Conservation (phyloP, 257 asterid species). For the Solanum stenotomum region DNA sequence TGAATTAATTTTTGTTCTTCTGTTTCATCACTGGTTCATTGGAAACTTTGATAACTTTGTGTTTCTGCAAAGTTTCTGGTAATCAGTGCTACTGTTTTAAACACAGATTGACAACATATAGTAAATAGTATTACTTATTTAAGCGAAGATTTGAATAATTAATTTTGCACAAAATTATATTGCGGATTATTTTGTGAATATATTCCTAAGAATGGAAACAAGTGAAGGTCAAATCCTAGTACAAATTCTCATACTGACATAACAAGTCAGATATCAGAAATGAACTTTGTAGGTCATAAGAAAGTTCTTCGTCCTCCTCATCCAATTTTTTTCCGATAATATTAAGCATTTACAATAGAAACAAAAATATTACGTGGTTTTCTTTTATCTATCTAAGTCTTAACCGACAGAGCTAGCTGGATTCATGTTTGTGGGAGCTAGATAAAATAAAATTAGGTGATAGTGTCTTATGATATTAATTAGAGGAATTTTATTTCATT, state of each 20-base stretch:
- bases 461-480: not conserved
- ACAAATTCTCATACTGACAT: not conserved
- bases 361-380: not conserved
- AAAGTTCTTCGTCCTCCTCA: not conserved
- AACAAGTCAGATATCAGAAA: not conserved
- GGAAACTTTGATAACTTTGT: too few species aligned
- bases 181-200: too few species aligned
- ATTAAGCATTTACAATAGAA: not conserved
- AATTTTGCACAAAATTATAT: too few species aligned
- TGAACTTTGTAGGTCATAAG: not conserved
- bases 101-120: too few species aligned
- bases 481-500: not conserved
- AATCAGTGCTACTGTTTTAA: too few species aligned
- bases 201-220: not conserved
- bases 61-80: too few species aligned
- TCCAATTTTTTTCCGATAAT: not conserved
- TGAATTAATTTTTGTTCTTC: too few species aligned
- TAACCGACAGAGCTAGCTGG: not conserved
- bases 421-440: not conserved
- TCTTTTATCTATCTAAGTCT: not conserved
- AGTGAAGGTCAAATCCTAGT: not conserved
- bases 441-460: not conserved
- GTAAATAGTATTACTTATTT: too few species aligned
- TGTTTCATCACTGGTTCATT: too few species aligned
- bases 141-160: too few species aligned